Conservation (phyloP, 1,284 basidiomycete species). For the Rhizoctonia solani region DNA sequence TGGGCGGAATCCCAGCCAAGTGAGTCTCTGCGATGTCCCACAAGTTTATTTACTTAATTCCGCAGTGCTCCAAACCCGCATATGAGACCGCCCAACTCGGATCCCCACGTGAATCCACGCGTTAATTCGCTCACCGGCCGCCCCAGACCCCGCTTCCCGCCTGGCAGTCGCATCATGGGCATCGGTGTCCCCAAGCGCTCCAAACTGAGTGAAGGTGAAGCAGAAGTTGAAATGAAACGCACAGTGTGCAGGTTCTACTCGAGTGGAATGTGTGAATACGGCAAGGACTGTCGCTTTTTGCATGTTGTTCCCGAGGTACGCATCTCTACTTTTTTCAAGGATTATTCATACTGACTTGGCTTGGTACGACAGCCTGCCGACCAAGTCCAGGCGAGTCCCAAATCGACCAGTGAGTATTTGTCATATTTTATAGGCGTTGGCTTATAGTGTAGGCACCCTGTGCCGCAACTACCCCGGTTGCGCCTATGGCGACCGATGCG, state of each 20-base stretch:
- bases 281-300: slow-evolving; percentile 32
- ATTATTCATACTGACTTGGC: slow-evolving; percentile 10
- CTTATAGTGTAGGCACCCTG: slow-evolving; percentile 15
- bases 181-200: slow-evolving; percentile 32
- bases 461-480: slow-evolving; percentile 32
- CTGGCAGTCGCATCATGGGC: slow-evolving; percentile 31
- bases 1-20: slow-evolving; percentile 22
- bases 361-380: slow-evolving; percentile 4
- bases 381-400: slow-evolving; percentile 1
- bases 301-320: slow-evolving; percentile 24
- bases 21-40: not conserved
- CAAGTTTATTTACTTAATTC: not conserved
- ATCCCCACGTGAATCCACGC: slow-evolving; percentile 30
- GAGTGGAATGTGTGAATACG: slow-evolving; percentile 31
- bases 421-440: not conserved
- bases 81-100: slow-evolving; percentile 11
- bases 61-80: slow-evolving; percentile 19
- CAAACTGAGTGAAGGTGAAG: not conserved
- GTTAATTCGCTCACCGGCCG: slow-evolving; percentile 19
- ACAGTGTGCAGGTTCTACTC: slow-evolving; percentile 24
- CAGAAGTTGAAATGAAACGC: slow-evolving; percentile 19
- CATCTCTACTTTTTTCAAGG: not conserved
- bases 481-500: slow-evolving; percentile 32
- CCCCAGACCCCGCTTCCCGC: slow-evolving; percentile 20
- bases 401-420: not conserved